Evolutionary conservation across 768 basidiomycete genomes (phyloP).

Genomic region (Naganishia friedmannii): DNA sequence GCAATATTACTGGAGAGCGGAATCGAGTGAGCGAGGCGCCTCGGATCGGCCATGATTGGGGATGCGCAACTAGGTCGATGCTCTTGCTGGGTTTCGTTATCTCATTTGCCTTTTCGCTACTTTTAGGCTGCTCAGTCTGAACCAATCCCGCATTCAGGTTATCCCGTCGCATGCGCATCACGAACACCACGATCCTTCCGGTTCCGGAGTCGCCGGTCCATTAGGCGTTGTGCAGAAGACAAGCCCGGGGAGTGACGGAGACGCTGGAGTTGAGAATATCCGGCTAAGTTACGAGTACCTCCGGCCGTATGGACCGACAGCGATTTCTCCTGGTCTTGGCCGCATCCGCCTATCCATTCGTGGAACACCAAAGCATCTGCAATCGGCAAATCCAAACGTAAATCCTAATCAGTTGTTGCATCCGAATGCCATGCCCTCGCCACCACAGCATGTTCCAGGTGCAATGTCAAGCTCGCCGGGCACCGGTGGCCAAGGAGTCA

Average conservation of each 20-base stretch:
- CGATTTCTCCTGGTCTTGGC: slow-evolving; percentile 20
- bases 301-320: slow-evolving; percentile 25
- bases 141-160: slow-evolving; percentile 21
- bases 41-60: neutral
- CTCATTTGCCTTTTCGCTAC: neutral
- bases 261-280: slow-evolving; percentile 15
- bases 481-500: neutral
- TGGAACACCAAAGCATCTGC: slow-evolving; percentile 21
- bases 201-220: neutral
- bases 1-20: neutral
- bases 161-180: slow-evolving; percentile 1
- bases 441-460: slow-evolving; percentile 7
- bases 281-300: slow-evolving; percentile 21
- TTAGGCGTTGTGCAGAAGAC: slow-evolving; percentile 15
- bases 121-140: slow-evolving; percentile 12
- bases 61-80: neutral
- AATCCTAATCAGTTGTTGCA: slow-evolving; percentile 18
- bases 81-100: neutral
- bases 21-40: neutral
- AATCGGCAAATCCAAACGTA: neutral
- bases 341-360: slow-evolving; percentile 23
- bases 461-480: slow-evolving; percentile 4
- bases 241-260: slow-evolving; percentile 14
- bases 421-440: slow-evolving; percentile 22
- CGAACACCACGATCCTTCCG: neutral